Percentiles rank a stretch among this genome's conserved stretches.
These are phyloP conservation scores for Geranomyces variabilis DNA, from an alignment of 192 early-diverging fungal species.

Conservation along the genomic window DNA sequence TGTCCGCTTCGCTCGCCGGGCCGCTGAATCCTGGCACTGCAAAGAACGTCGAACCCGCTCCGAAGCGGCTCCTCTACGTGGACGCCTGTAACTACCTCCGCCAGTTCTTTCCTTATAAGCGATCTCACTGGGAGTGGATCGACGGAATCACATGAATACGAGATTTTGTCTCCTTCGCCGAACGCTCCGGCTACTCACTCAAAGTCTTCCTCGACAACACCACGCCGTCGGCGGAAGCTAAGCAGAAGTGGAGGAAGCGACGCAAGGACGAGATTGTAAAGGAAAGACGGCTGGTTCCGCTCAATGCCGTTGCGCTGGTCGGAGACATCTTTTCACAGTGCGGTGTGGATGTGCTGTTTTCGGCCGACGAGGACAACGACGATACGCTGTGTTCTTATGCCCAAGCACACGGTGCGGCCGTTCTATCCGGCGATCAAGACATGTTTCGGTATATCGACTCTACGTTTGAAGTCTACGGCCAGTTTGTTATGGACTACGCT, in stretches of 20 bases:
- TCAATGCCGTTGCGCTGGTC: neutral
- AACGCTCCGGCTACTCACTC: neutral
- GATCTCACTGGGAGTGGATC: conserved; percentile 4
- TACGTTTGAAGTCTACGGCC: neutral
- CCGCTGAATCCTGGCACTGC: too few species aligned
- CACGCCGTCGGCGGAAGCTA: conserved; percentile 20
- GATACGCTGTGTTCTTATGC: conserved; percentile 30
- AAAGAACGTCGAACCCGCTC: too few species aligned
- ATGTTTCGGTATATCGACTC: conserved; percentile 24
- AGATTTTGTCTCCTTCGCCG: conserved; percentile 3
- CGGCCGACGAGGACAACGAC: conserved; percentile 31
- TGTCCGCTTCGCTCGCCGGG: too few species aligned
- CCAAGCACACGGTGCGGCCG: conserved; percentile 16
- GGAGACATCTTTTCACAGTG: conserved; percentile 17
- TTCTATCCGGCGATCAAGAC: conserved; percentile 26
- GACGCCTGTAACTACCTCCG: too few species aligned
- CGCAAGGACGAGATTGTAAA: conserved; percentile 7
- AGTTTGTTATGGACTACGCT: neutral
- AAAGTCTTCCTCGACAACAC: conserved; percentile 28
- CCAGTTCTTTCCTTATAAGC: neutral
- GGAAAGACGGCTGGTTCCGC: neutral
- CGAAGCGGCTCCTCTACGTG: too few species aligned
- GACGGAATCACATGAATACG: neutral
- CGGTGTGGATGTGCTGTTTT: conserved; percentile 23
- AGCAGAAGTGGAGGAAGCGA: conserved; percentile 8